Conservation (phyloP, 2,329 filamentous ascomycete species). For the Phyllosticta capitalensis region DNA sequence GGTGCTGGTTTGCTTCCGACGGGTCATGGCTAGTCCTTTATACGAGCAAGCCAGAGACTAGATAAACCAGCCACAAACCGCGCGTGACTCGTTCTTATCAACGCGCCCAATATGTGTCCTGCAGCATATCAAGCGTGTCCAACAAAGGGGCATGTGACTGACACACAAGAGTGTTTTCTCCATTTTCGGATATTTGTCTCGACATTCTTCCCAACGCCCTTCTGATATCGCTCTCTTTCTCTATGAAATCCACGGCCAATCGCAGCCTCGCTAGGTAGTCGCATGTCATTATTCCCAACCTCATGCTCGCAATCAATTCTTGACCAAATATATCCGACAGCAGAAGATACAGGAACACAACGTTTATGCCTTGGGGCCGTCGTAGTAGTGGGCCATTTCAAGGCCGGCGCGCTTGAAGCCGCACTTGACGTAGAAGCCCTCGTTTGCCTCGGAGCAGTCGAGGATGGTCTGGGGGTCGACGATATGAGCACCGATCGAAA, state of each 20-base stretch:
- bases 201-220: neutral
- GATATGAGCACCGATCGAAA: neutral
- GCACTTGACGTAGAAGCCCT: constrained; percentile 97
- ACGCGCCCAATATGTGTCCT: neutral
- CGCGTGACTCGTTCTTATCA: neutral
- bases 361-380: constrained; percentile 7
- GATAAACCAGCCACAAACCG: no score
- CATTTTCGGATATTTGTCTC: neutral
- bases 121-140: neutral
- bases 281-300: neutral
- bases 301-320: neutral
- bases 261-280: neutral
- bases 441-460: constrained; percentile 91
- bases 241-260: neutral
- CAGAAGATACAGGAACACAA: neutral
- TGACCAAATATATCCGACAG: neutral
- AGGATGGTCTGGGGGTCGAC: constrained; percentile 60
- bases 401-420: constrained; percentile 85
- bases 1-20: no score
- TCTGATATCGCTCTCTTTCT: neutral
- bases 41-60: no score
- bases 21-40: no score
- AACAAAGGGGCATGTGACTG: neutral
- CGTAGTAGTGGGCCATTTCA: constrained; percentile 94
- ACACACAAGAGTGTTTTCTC: neutral